Conservation (phyloP, 768 basidiomycete genomes). For the Mycena pura region DNA sequence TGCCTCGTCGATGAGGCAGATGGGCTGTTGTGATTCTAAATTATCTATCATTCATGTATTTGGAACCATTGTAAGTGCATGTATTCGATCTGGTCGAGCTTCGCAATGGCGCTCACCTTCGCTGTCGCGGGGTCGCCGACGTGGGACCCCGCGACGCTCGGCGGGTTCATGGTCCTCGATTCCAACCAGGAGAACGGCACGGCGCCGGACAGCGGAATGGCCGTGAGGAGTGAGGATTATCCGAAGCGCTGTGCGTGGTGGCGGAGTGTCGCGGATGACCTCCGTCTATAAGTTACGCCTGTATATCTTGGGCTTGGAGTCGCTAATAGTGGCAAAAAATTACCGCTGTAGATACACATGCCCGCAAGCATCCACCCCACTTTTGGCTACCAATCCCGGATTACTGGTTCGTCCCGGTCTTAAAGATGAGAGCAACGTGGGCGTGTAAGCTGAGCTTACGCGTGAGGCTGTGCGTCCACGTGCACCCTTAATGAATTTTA, state of each 20-base stretch:
- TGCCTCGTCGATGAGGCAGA: slow-evolving; percentile 42
- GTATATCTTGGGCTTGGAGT: too few relatives aligned
- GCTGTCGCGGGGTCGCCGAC: slow-evolving; percentile 22
- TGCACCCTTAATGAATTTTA: too few relatives aligned
- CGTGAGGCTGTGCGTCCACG: too few relatives aligned
- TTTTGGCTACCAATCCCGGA: too few relatives aligned
- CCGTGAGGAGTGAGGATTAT: neutral
- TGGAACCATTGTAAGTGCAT: neutral
- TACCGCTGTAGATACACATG: too few relatives aligned
- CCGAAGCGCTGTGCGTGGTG: slow-evolving; percentile 26
- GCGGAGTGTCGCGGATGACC: slow-evolving; percentile 19
- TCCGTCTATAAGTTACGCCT: slow-evolving; percentile 27
- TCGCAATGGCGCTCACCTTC: too few relatives aligned
- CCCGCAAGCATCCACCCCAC: too few relatives aligned
- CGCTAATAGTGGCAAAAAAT: too few relatives aligned
- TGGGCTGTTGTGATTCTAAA: neutral
- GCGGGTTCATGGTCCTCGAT: slow-evolving; percentile 21
- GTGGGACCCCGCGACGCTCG: slow-evolving; percentile 21
- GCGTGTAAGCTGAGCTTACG: too few relatives aligned
- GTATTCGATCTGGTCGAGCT: too few relatives aligned
- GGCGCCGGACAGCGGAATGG: slow-evolving; percentile 15
- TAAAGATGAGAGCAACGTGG: too few relatives aligned
- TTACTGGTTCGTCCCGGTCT: too few relatives aligned
- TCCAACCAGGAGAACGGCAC: neutral
- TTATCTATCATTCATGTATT: neutral